Evolutionary conservation across 2,329 filamentous ascomycete species (phyloP).

Genomic region (Ophiocordyceps camponoti-leonardi): DNA sequence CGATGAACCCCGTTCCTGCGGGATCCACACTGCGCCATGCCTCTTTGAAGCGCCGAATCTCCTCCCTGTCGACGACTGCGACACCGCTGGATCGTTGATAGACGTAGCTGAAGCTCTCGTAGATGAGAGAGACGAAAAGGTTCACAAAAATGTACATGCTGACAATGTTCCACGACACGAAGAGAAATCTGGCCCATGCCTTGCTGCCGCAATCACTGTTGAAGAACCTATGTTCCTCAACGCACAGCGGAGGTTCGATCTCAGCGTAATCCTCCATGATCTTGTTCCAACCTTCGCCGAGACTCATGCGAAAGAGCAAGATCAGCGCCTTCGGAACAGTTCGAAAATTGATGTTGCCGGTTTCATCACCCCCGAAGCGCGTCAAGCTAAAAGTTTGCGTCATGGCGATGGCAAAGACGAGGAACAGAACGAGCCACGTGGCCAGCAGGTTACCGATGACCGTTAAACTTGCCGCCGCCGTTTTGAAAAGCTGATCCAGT

Average conservation of each 20-base stretch:
- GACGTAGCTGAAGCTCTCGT: slow-evolving; percentile 98
- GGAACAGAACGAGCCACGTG: slow-evolving; percentile 93
- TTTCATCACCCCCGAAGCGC: slow-evolving; percentile 59
- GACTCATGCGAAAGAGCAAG: slow-evolving; percentile 80
- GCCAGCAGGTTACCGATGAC: slow-evolving; percentile 83
- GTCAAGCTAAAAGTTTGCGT: slow-evolving; percentile 94
- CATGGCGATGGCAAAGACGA: slow-evolving; percentile 90
- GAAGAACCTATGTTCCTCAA: slow-evolving; percentile 54
- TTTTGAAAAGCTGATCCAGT: slow-evolving; percentile 96
- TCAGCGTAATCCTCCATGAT: slow-evolving; percentile 91
- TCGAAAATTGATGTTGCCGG: slow-evolving; percentile 74
- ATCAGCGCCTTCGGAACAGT: slow-evolving; percentile 89
- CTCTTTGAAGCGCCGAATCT: slow-evolving; percentile 93
- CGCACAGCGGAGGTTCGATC: slow-evolving; percentile 67
- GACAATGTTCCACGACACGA: slow-evolving; percentile 95
- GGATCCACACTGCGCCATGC: slow-evolving; percentile 95
- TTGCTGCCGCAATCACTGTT: slow-evolving; percentile 84
- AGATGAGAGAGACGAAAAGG: slow-evolving; percentile 94
- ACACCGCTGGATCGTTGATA: slow-evolving; percentile 94
- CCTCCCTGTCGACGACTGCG: slow-evolving; percentile 76
- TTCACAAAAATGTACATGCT: slow-evolving; percentile 99
- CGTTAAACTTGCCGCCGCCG: slow-evolving; percentile 80
- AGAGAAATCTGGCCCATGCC: slow-evolving; percentile 73
- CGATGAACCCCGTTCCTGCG: slow-evolving; percentile 77
- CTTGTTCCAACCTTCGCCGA: slow-evolving; percentile 90